These are phyloP conservation scores for Chlorella sp. DNA, from an alignment of 139 green algal genomes.

Conservation along the genomic window DNA sequence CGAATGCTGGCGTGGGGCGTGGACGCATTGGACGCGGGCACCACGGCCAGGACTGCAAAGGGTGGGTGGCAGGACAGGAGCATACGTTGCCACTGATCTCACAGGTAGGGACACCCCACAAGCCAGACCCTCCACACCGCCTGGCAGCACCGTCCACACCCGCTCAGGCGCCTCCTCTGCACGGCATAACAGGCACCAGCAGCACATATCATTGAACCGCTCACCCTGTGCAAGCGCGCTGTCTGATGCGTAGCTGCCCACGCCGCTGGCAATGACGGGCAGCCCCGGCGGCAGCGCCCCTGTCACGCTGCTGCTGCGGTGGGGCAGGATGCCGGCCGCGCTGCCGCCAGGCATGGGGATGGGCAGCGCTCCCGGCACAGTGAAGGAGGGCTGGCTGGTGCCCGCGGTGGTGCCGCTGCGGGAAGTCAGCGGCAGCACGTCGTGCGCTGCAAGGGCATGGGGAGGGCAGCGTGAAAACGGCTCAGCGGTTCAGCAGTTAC, in stretches of 20 bases:
- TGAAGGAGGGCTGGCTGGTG: constrained; percentile 13
- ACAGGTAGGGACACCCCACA: too few species aligned
- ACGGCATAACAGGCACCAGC: background rate
- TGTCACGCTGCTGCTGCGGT: background rate
- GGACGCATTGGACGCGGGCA: background rate
- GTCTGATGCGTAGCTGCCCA: constrained; percentile 2
- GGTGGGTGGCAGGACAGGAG: too few species aligned
- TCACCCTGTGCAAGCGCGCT: constrained; percentile 6
- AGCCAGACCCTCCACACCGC: too few species aligned
- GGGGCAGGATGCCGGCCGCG: background rate
- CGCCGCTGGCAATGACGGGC: background rate
- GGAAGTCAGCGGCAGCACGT: constrained; percentile 14
- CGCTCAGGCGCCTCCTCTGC: too few species aligned
- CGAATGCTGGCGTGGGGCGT: background rate
- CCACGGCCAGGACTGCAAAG: background rate
- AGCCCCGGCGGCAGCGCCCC: background rate
- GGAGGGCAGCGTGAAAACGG: background rate
- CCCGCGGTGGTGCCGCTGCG: constrained; percentile 11
- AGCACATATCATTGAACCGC: background rate
- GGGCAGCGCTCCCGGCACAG: background rate
- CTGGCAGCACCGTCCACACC: too few species aligned
- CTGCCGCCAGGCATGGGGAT: background rate
- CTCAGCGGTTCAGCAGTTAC: background rate
- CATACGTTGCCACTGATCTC: too few species aligned
- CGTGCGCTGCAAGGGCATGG: background rate